phyloP scores from a whole-genome alignment of 495 filamentous ascomycete genomes.

The Glonium stellatum region DNA sequence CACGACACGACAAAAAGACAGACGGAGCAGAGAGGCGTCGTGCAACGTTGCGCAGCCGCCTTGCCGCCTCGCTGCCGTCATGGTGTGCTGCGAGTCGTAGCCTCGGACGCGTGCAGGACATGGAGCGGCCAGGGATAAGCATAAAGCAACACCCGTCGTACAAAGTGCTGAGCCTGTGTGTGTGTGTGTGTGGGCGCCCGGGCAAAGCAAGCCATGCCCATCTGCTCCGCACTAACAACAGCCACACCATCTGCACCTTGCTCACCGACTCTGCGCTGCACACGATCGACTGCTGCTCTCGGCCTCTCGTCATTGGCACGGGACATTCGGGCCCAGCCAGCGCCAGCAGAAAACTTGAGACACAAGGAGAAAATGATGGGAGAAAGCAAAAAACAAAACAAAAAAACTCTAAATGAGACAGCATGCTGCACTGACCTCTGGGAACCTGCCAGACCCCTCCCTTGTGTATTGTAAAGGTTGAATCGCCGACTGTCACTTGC shows the following conservation, averaged over 20 bases:
- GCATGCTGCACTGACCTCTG: constrained; percentile 59
- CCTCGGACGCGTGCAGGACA: neutral
- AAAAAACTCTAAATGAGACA: constrained; percentile 15
- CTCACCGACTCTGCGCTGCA: constrained; percentile 1
- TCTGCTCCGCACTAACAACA: neutral
- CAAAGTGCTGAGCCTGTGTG: constrained; percentile 3
- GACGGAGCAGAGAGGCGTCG: neutral
- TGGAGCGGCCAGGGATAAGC: constrained; percentile 10
- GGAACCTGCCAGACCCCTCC: constrained; percentile 91
- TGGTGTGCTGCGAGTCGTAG: neutral
- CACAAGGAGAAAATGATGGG: neutral
- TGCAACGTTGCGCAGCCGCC: constrained; percentile 11
- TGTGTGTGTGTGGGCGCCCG: neutral
- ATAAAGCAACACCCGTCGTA: constrained; percentile 27
- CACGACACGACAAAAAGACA: neutral
- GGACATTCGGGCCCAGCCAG: neutral
- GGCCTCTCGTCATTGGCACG: neutral
- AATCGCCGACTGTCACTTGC: constrained; percentile 67
- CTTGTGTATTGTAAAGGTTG: constrained; percentile 72
- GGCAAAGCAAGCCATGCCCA: too few species aligned
- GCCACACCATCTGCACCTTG: neutral
- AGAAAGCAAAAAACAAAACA: constrained; percentile 1
- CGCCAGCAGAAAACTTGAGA: neutral
- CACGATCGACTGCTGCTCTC: neutral
- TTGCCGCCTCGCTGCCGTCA: neutral